phyloP scores from a whole-genome alignment of 2,329 filamentous ascomycete species.

The Talaromyces sp. region DNA sequence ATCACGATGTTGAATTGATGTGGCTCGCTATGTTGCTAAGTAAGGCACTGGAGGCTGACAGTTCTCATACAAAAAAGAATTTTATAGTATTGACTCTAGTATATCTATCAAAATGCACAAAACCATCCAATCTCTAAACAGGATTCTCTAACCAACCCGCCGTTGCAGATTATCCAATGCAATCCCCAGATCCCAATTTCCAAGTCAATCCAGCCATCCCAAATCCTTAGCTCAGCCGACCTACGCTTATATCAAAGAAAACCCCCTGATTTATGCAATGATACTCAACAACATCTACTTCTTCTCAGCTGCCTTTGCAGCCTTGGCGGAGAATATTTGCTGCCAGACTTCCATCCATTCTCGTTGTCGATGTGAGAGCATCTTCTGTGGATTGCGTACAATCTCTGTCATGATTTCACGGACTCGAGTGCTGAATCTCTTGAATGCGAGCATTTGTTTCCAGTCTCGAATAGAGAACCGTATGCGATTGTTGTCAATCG shows the following conservation, averaged over 20 bases:
- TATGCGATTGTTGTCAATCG: slow-evolving; percentile 80
- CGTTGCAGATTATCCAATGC: background rate
- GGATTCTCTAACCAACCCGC: background rate
- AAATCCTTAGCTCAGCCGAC: background rate
- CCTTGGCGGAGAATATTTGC: slow-evolving; percentile 52
- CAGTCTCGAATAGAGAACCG: slow-evolving; percentile 80
- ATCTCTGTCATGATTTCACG: slow-evolving; percentile 68
- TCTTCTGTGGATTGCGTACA: slow-evolving; percentile 49
- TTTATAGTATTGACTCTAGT: background rate
- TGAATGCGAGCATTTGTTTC: slow-evolving; percentile 87
- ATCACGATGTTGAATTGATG: background rate
- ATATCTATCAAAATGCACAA: background rate
- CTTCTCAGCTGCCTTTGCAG: slow-evolving; percentile 1
- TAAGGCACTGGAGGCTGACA: background rate
- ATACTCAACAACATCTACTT: background rate
- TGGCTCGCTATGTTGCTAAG: background rate
- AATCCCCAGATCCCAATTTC: background rate
- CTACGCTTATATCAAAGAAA: background rate
- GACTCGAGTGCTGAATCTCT: slow-evolving; percentile 67
- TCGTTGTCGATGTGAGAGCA: slow-evolving; percentile 57
- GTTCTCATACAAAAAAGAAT: background rate
- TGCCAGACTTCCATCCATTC: slow-evolving; percentile 73
- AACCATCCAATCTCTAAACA: background rate
- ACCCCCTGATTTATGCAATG: background rate
- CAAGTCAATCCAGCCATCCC: background rate